Evolutionary conservation across 2,329 filamentous ascomycete genomes (phyloP).

Genomic region (Chrysoporthe cubensis): DNA sequence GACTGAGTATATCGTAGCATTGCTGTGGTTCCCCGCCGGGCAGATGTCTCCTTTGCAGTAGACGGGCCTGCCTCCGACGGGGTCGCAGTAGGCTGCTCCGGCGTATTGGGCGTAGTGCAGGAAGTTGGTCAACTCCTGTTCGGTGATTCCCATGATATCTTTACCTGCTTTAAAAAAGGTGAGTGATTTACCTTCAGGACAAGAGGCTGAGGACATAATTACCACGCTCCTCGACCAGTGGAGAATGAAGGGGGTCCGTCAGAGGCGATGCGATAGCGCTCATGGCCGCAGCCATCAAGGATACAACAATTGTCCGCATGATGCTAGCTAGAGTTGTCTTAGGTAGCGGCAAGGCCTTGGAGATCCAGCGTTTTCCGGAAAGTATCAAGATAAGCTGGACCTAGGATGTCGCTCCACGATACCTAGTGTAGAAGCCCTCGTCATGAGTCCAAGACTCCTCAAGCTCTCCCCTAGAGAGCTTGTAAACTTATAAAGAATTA

Average conservation of each 20-base stretch:
- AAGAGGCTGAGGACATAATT: neutral
- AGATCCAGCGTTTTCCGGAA: neutral
- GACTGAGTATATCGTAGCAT: conserved; percentile 43
- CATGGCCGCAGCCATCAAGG: neutral
- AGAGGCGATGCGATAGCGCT: neutral
- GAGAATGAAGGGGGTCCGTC: neutral
- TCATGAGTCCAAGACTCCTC: too few species aligned
- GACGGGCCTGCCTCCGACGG: conserved; percentile 45
- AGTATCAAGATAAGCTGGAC: neutral
- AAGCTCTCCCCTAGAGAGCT: neutral
- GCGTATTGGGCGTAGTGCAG: conserved; percentile 55
- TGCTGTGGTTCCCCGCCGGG: conserved; percentile 46
- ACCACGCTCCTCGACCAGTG: neutral
- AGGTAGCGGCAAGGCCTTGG: neutral
- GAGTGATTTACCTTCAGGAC: neutral
- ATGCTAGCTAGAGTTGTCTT: neutral
- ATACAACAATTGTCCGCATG: neutral
- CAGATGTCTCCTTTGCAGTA: conserved; percentile 51
- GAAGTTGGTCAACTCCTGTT: conserved; percentile 21
- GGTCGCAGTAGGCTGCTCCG: conserved; percentile 59
- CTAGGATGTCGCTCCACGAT: neutral
- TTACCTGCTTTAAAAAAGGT: neutral
- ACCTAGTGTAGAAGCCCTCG: neutral
- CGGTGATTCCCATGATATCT: conserved; percentile 11
- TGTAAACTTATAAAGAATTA: neutral